phyloP scores from a whole-genome alignment of 345 rosid species.

The Ricinus communis region DNA sequence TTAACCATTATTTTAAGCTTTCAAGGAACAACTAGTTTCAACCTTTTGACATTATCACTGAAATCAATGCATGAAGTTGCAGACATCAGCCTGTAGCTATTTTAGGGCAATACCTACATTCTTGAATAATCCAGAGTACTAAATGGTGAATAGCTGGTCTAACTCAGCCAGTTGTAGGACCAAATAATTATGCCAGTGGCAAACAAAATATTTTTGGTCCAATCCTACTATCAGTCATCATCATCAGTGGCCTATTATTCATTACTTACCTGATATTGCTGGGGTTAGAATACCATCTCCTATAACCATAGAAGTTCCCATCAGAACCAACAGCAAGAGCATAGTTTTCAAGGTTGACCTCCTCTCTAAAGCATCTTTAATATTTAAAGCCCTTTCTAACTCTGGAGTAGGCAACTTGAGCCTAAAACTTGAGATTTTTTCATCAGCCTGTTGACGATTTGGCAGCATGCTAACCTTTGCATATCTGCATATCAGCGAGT shows the following conservation, averaged over 20 bases:
- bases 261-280: slow-evolving; percentile 78
- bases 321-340: slow-evolving; percentile 74
- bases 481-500: slow-evolving; percentile 83
- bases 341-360: slow-evolving; percentile 69
- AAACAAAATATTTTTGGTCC: neutral
- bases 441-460: slow-evolving; percentile 94
- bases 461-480: slow-evolving; percentile 88
- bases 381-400: slow-evolving; percentile 72
- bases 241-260: neutral
- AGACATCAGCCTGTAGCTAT: neutral
- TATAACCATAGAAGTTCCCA: slow-evolving; percentile 97
- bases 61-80: neutral
- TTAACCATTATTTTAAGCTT: slow-evolving; percentile 1
- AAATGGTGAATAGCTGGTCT: neutral
- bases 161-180: neutral
- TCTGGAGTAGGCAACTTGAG: slow-evolving; percentile 95
- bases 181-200: neutral
- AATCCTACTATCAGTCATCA: neutral
- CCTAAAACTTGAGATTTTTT: slow-evolving; percentile 80
- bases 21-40: neutral
- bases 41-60: neutral
- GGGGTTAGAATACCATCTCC: slow-evolving; percentile 98
- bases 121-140: neutral
- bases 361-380: slow-evolving; percentile 78
- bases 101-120: neutral